These are phyloP conservation scores for Tetrapisispora iriomotensis DNA, from an alignment of 805 yeast species.

Conservation along the genomic window DNA sequence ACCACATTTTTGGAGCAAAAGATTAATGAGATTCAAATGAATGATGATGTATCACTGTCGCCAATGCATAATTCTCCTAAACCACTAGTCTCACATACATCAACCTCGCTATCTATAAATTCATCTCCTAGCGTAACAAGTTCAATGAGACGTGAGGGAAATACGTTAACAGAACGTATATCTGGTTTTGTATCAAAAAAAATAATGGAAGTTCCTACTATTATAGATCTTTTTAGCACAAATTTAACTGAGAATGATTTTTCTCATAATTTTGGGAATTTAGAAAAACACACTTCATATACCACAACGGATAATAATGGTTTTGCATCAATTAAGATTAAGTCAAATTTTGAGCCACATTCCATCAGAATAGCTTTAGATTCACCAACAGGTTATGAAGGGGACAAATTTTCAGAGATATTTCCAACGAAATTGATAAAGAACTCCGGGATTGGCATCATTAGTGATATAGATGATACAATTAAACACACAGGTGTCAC, in stretches of 20 bases:
- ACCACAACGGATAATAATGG: constrained; percentile 58
- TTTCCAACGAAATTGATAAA: constrained; percentile 14
- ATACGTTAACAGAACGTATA: constrained; percentile 51
- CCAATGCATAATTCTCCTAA: too few species aligned
- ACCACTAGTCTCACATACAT: background rate
- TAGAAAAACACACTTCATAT: constrained; percentile 18
- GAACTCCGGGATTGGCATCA: constrained; percentile 52
- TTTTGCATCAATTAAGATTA: constrained; percentile 44
- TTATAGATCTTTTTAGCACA: constrained; percentile 40
- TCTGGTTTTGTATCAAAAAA: constrained; percentile 61
- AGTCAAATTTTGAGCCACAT: constrained; percentile 49
- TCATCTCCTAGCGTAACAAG: background rate
- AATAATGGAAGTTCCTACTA: constrained; percentile 46
- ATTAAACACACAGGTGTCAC: constrained; percentile 83
- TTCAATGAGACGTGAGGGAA: constrained; percentile 29
- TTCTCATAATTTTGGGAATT: background rate
- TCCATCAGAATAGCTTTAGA: constrained; percentile 16
- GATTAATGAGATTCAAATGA: background rate
- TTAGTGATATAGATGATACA: constrained; percentile 93
- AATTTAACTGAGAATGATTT: background rate
- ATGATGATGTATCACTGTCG: background rate
- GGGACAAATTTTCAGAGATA: constrained; percentile 6
- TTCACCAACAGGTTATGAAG: constrained; percentile 10
- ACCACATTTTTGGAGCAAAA: background rate
- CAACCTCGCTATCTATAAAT: background rate